Evolutionary conservation across 78 protist species (phyloP), one percentile per base, ranked within the genome.

Genomic region (Pelomyxa schiedti): DNA sequence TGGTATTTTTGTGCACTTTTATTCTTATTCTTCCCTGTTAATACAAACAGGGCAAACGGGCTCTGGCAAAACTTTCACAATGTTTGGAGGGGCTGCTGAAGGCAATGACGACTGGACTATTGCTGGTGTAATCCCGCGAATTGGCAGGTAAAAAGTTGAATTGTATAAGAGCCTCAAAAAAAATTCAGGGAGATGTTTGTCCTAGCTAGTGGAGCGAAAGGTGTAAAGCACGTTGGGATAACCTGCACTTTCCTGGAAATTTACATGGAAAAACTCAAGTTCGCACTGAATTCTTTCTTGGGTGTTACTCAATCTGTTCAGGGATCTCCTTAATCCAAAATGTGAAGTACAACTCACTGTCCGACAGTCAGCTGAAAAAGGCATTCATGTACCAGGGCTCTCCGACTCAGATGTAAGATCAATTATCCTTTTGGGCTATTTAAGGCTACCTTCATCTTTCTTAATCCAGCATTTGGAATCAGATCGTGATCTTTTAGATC

Each of bases 351-450:
- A 81, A 65, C 22, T 85, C 22, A 74, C 78, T 35, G 76, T 85
- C 8, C 64, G 81, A 36, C 86, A 85, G 42, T 73, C 86, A 5
- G 69, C 70, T 32, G 28, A 82, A 4, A 70, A 75, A 29, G 89
- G 89, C 39, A 78, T 85, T 9, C 80, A 64, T 40, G 74, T 85
- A 30, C 78, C 74, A 43, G 89, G 85, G 32, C 26, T 84, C 24
- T 37, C 80, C 30, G 88, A 84, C n/a, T 83, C 77, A 22, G 79
- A 47, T 63, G 84, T 79, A 68, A 74, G 53, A 79, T 75, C 29
- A 24, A 79, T 29, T 79, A 79, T 30, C 68, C 75, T 42, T 67
- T 79, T 76, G 78, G 75, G 8, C 39, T 79, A 43, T 69, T 79
- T 5, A 53, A n/a, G n/a, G n/a, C 4, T 7, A 8, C 69, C 4